Base-by-base conservation (phyloP, 371 early-diverging fungal genomes). In the Chytridium lagenaria region DNA sequence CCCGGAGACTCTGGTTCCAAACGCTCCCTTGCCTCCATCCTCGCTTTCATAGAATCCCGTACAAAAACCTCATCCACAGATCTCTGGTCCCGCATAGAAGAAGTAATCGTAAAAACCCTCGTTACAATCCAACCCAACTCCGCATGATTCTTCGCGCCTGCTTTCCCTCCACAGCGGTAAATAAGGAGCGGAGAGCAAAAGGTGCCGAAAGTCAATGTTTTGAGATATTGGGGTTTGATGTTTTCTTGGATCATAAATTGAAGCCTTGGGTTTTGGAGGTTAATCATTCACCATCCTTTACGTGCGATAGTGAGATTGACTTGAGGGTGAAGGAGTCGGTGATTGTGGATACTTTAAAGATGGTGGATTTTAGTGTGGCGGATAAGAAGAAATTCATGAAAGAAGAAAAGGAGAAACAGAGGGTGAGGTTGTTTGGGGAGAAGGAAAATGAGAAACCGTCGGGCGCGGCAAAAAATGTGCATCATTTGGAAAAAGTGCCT, bases 251-350 rank as follows among this genome's bases (percentile, higher is more conserved):
- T 73, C 59, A 68, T 57, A 77, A 82, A 69, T 71, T 84, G 22
- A 82, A 81, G 66, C 84, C 85, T 0, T 87, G 84, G 83, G 80
- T 87, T 0, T 72, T 86, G 28, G 88, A 88, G 73, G 88, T 88
- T 26, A 88, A 88, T 68, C 87, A 85, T 63, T 86, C 86, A 7
- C 88, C 88, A 33, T 76, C 77, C 33, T 86, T 88, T 63, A 84
- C 83, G 3, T 86, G 86, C 73, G 87, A 86, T 69, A 77, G 79
- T 15, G 63, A 64, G 37, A 68, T 86, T n/a, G 88, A 88, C 71
- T 38, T 51, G 26, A 70, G 78, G 36, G 78, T 88, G 40, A 88
- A 88, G 69, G 34, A 57, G 16, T 79, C 70, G 1, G 82, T 87
- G 33, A 84, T 87, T 33, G 52, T 51, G 1, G 83, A 82, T 52